These are phyloP conservation scores for Thermomucor indicae-seudaticae DNA, from an alignment of 371 early-diverging fungal genomes.

Conservation along the genomic window DNA sequence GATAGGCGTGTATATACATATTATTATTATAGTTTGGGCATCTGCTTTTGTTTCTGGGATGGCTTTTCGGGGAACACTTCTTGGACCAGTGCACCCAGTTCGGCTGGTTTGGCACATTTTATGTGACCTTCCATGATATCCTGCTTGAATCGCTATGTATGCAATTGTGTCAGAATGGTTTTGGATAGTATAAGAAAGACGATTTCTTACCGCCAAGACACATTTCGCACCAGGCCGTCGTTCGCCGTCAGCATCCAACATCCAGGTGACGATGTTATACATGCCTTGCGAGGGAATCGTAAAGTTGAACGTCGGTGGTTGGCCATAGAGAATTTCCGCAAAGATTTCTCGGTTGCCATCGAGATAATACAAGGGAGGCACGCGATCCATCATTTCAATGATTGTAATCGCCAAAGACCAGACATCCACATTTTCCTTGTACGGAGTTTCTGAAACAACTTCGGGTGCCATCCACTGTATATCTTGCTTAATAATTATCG, in stretches of 20 bases:
- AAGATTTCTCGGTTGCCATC: slow-evolving; percentile 42
- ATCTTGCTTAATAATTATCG: background rate
- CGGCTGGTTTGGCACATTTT: slow-evolving; percentile 33
- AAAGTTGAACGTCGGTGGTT: slow-evolving; percentile 41
- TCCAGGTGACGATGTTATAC: slow-evolving; percentile 30
- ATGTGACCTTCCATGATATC: slow-evolving; percentile 23
- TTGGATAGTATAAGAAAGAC: background rate
- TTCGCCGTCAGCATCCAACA: slow-evolving; percentile 32
- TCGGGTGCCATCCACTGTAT: slow-evolving; percentile 52
- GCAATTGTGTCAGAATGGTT: background rate
- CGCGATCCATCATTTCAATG: slow-evolving; percentile 55
- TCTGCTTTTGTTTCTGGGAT: background rate
- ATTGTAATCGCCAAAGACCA: slow-evolving; percentile 50
- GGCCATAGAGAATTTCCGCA: slow-evolving; percentile 39
- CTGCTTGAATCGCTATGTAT: slow-evolving; percentile 22
- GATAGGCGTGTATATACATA: too few relatives aligned
- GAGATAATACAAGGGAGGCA: slow-evolving; percentile 46
- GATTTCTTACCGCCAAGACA: slow-evolving; percentile 30
- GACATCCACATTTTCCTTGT: slow-evolving; percentile 44
- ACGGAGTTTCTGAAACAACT: slow-evolving; percentile 35
- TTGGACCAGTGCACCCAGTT: slow-evolving; percentile 36
- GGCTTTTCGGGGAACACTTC: slow-evolving; percentile 34
- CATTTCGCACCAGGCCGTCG: slow-evolving; percentile 33
- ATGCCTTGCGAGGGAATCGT: slow-evolving; percentile 32
- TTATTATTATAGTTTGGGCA: too few relatives aligned